Evolutionary conservation across 148 eudicot species (phyloP).

Genomic region (Silene conica): DNA sequence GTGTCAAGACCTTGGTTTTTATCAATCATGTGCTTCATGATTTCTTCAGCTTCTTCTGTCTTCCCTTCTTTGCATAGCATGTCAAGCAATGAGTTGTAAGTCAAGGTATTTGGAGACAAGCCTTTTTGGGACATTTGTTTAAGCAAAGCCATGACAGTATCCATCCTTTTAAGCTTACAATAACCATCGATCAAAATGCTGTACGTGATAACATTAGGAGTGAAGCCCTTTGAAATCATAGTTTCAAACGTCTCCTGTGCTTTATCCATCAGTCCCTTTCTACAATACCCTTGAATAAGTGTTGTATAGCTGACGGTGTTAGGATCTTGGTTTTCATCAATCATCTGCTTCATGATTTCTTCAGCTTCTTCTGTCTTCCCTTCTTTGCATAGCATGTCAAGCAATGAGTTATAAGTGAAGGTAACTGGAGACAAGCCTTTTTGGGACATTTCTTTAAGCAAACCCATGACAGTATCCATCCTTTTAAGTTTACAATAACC

Average conservation of each 20-base stretch:
- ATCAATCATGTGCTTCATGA: background rate
- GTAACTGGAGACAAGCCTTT: conserved; percentile 2
- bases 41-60: background rate
- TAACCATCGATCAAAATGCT: conserved; percentile 33
- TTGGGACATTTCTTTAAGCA: conserved; percentile 19
- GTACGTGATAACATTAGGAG: conserved; percentile 28
- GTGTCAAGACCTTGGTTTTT: background rate
- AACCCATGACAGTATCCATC: conserved; percentile 24
- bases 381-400: no score
- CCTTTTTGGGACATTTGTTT: conserved; percentile 18
- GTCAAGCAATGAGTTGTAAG: background rate
- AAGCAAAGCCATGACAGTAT: conserved; percentile 28
- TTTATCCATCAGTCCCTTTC: conserved; percentile 26
- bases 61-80: conserved; percentile 1
- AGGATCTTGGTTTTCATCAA: no score
- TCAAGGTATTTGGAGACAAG: background rate
- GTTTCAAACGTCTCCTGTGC: conserved; percentile 26
- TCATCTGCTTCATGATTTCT: no score
- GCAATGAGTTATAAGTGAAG: no score
- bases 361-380: no score
- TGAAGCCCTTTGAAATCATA: conserved; percentile 23
- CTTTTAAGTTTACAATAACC: conserved; percentile 30
- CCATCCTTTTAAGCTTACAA: conserved; percentile 24
- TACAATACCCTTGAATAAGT: conserved; percentile 12
- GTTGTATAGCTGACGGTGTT: no score